Base-by-base conservation (phyloP, 108 stramenopile species). In the Pseudonitzschia multiseries region DNA sequence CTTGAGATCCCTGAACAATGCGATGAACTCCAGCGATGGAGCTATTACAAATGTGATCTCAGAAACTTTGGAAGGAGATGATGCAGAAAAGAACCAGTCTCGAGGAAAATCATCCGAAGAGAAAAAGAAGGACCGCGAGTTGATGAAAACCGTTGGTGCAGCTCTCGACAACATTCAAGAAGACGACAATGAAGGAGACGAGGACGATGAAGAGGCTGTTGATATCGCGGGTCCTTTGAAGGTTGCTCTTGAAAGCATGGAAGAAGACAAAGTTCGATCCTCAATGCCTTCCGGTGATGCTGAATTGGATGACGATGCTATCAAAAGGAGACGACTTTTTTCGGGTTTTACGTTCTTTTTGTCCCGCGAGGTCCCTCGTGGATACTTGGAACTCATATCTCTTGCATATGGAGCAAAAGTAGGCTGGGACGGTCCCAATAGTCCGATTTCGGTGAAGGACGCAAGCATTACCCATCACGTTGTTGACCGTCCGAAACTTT, bases 401-500 rank as follows among this genome's bases (percentile, higher is more conserved):
- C 64, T 88, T 22, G 86, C 95, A 8, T 98, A 88, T 75, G 99
- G 98, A 20, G 99, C 92, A 4, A 76, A 81, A 54, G 95, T 96
- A 22, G 97, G 97, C 21, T 99, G 97, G 97, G 96, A 97, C 62
- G 97, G 95, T 4, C 79, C 86, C 24, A 93, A 93, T 57, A 92
- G 92, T 57, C 96, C 97, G 32, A 86, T 98, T 69, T 54, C 75
- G 0, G 79, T 77, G 15, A 83, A 87, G 21, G 99, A 98, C 75
- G 71, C 89, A 10, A 79, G 79, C 67, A 98, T 98, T 73, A 99
- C 98, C 8, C 99, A 99, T 77, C 93, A 98, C 73, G 77, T 99
- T 59, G 79, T 89, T 14, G 97, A 98, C 71, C 89, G 95, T 18
- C 91, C 94, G 18, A 89, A 86, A 53, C 79, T 95, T 12, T 83